A percentile compares a stretch with the other conserved stretches of the same genome.
Conservation (phyloP, 768 basidiomycete species). For the Epithele typhae region DNA sequence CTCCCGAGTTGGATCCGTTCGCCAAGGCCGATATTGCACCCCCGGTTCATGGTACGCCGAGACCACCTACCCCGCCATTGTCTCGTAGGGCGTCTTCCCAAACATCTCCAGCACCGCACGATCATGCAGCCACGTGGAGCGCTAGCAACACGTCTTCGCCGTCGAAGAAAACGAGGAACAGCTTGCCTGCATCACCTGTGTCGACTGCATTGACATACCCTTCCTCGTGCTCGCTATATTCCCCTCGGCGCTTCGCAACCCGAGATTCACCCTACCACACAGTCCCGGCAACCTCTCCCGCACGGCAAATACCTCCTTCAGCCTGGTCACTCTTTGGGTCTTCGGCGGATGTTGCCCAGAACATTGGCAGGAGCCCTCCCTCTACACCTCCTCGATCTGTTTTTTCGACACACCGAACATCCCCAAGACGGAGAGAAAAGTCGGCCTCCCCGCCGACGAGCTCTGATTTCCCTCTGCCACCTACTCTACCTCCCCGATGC, state of each 20-base stretch:
- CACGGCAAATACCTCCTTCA: conserved; percentile 1
- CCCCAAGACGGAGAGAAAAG: background rate
- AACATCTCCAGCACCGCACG: background rate
- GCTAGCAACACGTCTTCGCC: background rate
- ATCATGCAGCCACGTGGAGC: conserved; percentile 3
- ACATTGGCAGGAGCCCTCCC: background rate
- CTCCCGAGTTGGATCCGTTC: conserved; percentile 26
- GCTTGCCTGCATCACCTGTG: conserved; percentile 10
- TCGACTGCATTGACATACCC: conserved; percentile 15
- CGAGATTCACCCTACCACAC: too few species aligned
- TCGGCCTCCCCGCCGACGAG: background rate
- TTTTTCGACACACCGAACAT: background rate
- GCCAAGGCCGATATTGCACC: conserved; percentile 19
- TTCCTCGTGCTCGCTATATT: conserved; percentile 14
- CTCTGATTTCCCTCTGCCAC: conserved; percentile 1
- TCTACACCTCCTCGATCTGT: background rate
- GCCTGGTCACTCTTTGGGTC: conserved; percentile 11
- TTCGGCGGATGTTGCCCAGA: background rate
- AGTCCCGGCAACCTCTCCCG: too few species aligned
- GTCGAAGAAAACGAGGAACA: conserved; percentile 5
- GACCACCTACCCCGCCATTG: conserved; percentile 6
- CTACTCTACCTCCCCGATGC: background rate
- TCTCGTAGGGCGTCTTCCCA: conserved; percentile 8
- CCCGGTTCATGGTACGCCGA: conserved; percentile 5
- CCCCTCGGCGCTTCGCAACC: background rate